phyloP scores from a whole-genome alignment of 1,284 basidiomycete genomes.

The Microbotryum lychnidis-dioicae region DNA sequence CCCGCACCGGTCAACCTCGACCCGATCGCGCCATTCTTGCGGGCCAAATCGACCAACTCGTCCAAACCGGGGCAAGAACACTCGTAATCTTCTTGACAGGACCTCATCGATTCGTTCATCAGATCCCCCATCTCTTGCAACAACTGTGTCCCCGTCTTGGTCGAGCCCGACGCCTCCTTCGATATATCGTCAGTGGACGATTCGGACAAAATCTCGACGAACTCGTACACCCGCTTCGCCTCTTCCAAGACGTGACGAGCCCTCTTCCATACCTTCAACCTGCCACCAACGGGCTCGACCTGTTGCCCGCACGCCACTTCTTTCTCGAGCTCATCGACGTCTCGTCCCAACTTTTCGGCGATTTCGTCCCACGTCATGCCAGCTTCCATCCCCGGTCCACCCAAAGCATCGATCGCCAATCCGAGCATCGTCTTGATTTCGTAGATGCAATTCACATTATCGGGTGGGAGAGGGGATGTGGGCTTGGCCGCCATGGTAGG shows the following conservation, averaged over 20 bases:
- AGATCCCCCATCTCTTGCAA: constrained; percentile 56
- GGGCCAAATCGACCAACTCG: constrained; percentile 53
- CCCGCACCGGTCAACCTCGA: constrained; percentile 73
- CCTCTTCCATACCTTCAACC: constrained; percentile 31
- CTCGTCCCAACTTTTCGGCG: constrained; percentile 16
- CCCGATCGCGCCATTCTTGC: constrained; percentile 63
- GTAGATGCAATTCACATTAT: constrained; percentile 18
- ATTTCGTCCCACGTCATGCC: constrained; percentile 32
- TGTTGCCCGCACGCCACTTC: constrained; percentile 24
- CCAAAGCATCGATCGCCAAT: constrained; percentile 22
- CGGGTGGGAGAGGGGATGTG: constrained; percentile 8
- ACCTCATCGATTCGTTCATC: constrained; percentile 68
- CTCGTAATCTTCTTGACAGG: constrained; percentile 60
- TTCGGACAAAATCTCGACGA: constrained; percentile 23
- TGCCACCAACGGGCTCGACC: constrained; percentile 32
- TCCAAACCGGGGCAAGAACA: constrained; percentile 73
- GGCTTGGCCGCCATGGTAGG: constrained; percentile 25
- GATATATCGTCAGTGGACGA: constrained; percentile 3
- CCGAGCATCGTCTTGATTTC: constrained; percentile 27
- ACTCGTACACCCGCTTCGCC: constrained; percentile 33
- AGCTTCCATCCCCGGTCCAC: constrained; percentile 26
- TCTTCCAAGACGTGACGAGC: constrained; percentile 33
- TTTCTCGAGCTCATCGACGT: constrained; percentile 13
- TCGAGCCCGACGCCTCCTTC: constrained; percentile 5
- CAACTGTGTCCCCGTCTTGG: constrained; percentile 18